These are phyloP conservation scores for Apocynum venetum DNA, from an alignment of 257 asterid species.

Conservation along the genomic window DNA sequence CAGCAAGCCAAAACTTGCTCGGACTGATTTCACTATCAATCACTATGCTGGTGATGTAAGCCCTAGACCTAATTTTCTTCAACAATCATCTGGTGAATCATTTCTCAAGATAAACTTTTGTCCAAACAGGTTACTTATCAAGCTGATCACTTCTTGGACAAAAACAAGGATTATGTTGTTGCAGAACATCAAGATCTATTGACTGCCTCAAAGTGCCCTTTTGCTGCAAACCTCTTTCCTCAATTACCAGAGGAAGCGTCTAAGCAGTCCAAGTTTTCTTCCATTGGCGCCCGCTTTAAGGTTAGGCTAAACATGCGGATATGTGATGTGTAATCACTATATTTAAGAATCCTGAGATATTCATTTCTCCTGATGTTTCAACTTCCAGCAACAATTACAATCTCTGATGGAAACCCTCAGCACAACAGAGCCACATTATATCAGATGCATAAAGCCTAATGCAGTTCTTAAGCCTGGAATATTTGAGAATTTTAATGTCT, in stretches of 20 bases:
- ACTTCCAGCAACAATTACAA: slow-evolving; percentile 86
- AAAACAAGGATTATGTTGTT: slow-evolving; percentile 88
- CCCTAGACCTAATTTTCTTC: slow-evolving; percentile 1
- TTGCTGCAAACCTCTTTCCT: slow-evolving; percentile 77
- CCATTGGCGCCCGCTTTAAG: slow-evolving; percentile 93
- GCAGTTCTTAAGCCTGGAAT: slow-evolving; percentile 87
- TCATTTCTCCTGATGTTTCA: slow-evolving; percentile 18
- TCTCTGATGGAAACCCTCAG: slow-evolving; percentile 85
- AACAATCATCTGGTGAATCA: slow-evolving; percentile 19
- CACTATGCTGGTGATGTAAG: slow-evolving; percentile 98
- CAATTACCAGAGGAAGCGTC: slow-evolving; percentile 69
- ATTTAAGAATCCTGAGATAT: slow-evolving; percentile 19
- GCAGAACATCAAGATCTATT: slow-evolving; percentile 94
- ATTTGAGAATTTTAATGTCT: slow-evolving; percentile 80
- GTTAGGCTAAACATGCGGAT: slow-evolving; percentile 31
- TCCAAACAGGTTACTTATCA: slow-evolving; percentile 74
- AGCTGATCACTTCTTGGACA: slow-evolving; percentile 91
- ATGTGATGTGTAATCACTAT: slow-evolving; percentile 4
- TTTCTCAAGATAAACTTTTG: slow-evolving; percentile 23
- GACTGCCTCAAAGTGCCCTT: slow-evolving; percentile 64
- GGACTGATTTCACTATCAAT: slow-evolving; percentile 77
- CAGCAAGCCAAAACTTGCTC: slow-evolving; percentile 91
- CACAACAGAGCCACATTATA: slow-evolving; percentile 95
- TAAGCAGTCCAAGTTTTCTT: slow-evolving; percentile 90
- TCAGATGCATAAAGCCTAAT: slow-evolving; percentile 96